Evolutionary conservation across 1,284 basidiomycete species (phyloP).

Genomic region (Austroboletus niveus): DNA sequence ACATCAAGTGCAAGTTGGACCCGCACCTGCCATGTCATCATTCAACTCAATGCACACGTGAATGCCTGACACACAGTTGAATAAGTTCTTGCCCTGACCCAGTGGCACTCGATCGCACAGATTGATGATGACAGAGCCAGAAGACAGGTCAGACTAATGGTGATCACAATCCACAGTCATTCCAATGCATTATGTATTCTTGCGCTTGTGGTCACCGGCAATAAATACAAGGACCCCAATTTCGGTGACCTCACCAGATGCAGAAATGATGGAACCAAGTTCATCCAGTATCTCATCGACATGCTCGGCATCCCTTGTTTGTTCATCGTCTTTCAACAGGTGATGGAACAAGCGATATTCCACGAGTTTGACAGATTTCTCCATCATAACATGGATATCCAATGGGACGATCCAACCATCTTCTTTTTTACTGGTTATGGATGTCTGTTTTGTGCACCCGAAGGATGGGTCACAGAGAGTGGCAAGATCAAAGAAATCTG

Average conservation of each 20-base stretch:
- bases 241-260: constrained; percentile 55
- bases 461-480: constrained; percentile 47
- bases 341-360: constrained; percentile 53
- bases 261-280: constrained; percentile 51
- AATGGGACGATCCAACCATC: constrained; percentile 55
- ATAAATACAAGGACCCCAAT: constrained; percentile 44
- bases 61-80: not conserved
- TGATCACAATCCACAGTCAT: not conserved
- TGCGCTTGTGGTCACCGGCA: constrained; percentile 58
- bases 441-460: constrained; percentile 45
- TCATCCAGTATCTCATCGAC: constrained; percentile 49
- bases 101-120: too few species aligned
- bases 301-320: constrained; percentile 52
- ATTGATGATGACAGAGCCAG: not conserved
- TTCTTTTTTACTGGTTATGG: constrained; percentile 69
- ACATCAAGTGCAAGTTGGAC: not conserved
- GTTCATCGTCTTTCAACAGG: constrained; percentile 49
- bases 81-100: not conserved
- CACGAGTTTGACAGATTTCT: constrained; percentile 46
- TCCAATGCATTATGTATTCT: constrained; percentile 36
- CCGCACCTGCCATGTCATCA: too few species aligned
- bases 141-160: not conserved
- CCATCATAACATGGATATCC: constrained; percentile 51
- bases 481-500: constrained; percentile 53
- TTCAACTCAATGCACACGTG: not conserved